Evolutionary conservation across 2,329 filamentous ascomycete genomes (phyloP).

Genomic region (Parafenestella ontariensis): DNA sequence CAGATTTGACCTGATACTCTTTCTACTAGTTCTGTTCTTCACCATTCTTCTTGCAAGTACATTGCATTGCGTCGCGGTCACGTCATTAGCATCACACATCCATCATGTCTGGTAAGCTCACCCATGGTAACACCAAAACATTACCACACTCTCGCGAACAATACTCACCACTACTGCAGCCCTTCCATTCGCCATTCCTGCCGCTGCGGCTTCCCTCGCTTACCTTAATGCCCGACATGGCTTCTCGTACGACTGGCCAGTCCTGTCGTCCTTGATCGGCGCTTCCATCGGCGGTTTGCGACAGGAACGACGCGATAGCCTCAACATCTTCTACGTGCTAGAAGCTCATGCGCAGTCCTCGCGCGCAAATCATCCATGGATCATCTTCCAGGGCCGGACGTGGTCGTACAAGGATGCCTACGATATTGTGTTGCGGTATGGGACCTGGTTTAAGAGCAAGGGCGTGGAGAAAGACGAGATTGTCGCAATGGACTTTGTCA

Average conservation of each 20-base stretch:
- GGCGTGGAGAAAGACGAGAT: conserved; percentile 46
- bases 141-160: conserved; percentile 4
- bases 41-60: too few relatives aligned
- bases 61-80: too few relatives aligned
- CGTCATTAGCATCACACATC: too few relatives aligned
- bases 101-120: conserved; percentile 18
- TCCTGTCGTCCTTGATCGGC: conserved; percentile 64
- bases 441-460: conserved; percentile 47
- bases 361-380: conserved; percentile 36
- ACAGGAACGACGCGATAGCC: conserved; percentile 63
- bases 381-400: conserved; percentile 42
- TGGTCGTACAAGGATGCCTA: conserved; percentile 48
- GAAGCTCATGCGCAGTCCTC: conserved; percentile 39
- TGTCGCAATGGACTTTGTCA: conserved; percentile 49
- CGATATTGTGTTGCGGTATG: conserved; percentile 42
- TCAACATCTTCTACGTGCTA: conserved; percentile 61
- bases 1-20: not conserved
- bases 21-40: not conserved
- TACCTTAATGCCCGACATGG: conserved; percentile 75
- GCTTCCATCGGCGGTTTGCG: conserved; percentile 53
- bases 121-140: not conserved
- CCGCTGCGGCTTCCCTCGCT: conserved; percentile 54
- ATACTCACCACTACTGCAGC: conserved; percentile 16
- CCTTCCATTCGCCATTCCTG: conserved; percentile 39
- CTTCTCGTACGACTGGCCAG: conserved; percentile 65